A percentile compares a stretch with the other conserved stretches of the same genome.
phyloP scores from a whole-genome alignment of 1,284 basidiomycete genomes.

The Boletus holoroseus region DNA sequence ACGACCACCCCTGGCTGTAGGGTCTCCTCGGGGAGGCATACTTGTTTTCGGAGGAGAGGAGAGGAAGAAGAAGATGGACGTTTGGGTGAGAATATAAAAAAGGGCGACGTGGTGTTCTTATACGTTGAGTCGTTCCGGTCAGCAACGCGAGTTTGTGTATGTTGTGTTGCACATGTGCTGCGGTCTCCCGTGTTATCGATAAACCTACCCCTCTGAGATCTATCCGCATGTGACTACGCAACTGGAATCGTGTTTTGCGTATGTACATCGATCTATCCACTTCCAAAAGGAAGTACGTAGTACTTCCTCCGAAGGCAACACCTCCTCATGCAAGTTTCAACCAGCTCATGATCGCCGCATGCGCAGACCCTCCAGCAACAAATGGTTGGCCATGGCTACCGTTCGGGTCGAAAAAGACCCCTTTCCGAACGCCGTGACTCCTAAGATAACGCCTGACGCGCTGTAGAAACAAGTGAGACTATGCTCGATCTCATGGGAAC shows the following conservation, averaged over 20 bases:
- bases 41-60: not conserved
- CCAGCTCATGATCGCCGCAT: slow-evolving; percentile 64
- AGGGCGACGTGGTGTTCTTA: slow-evolving; percentile 18
- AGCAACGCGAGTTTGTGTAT: slow-evolving; percentile 28
- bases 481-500: not conserved
- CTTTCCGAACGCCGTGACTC: slow-evolving; percentile 68
- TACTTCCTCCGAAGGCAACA: no score
- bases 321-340: slow-evolving; percentile 31
- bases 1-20: slow-evolving; percentile 20
- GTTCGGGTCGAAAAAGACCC: slow-evolving; percentile 64
- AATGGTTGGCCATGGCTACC: slow-evolving; percentile 74
- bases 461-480: slow-evolving; percentile 34
- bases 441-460: slow-evolving; percentile 69
- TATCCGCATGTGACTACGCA: not conserved
- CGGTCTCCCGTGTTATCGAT: slow-evolving; percentile 26
- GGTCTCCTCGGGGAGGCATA: slow-evolving; percentile 31
- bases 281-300: slow-evolving; percentile 4
- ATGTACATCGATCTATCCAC: slow-evolving; percentile 4
- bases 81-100: slow-evolving; percentile 16
- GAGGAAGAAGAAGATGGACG: slow-evolving; percentile 16
- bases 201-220: not conserved
- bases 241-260: not conserved
- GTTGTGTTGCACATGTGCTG: slow-evolving; percentile 21
- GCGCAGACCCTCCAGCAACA: slow-evolving; percentile 47
- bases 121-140: slow-evolving; percentile 8